phyloP scores from a whole-genome alignment of 495 filamentous ascomycete species.

The Cladorrhinum samala region DNA sequence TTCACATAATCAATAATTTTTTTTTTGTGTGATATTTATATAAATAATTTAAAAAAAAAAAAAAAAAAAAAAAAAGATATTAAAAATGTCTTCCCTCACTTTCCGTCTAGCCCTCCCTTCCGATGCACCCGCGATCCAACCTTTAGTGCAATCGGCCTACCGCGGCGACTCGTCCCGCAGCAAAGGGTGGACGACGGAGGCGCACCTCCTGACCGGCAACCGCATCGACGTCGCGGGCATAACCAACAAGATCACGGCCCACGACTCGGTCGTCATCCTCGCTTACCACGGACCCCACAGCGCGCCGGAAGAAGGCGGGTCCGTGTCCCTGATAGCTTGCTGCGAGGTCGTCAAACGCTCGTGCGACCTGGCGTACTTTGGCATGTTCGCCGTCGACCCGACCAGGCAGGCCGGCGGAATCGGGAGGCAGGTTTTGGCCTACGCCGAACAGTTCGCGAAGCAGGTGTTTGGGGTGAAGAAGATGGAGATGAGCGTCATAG shows the following conservation, averaged over 20 bases:
- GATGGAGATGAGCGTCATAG: constrained; percentile 36
- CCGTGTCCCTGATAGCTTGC: constrained; percentile 33
- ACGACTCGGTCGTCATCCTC: constrained; percentile 31
- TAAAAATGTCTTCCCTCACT: not conserved
- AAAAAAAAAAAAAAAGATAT: not conserved
- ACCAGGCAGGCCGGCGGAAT: constrained; percentile 33
- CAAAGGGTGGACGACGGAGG: constrained; percentile 36
- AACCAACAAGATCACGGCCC: constrained; percentile 35
- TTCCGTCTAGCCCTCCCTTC: constrained; percentile 7
- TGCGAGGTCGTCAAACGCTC: constrained; percentile 25
- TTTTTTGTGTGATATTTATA: not conserved
- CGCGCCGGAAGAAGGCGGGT: too few species aligned
- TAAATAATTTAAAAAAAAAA: not conserved
- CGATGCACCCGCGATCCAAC: constrained; percentile 4
- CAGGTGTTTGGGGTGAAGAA: constrained; percentile 25
- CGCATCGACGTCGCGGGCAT: constrained; percentile 25
- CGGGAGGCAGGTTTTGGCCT: constrained; percentile 33
- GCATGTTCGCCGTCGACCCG: constrained; percentile 38
- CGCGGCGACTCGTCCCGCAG: constrained; percentile 33
- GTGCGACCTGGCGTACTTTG: constrained; percentile 28
- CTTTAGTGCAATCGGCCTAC: constrained; percentile 38
- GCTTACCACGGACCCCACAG: constrained; percentile 14
- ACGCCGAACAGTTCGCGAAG: constrained; percentile 35
- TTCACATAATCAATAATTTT: not conserved
- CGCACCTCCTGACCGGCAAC: constrained; percentile 28